Base-by-base conservation (phyloP, 768 basidiomycete genomes). In the Thelephora ganbajun region DNA sequence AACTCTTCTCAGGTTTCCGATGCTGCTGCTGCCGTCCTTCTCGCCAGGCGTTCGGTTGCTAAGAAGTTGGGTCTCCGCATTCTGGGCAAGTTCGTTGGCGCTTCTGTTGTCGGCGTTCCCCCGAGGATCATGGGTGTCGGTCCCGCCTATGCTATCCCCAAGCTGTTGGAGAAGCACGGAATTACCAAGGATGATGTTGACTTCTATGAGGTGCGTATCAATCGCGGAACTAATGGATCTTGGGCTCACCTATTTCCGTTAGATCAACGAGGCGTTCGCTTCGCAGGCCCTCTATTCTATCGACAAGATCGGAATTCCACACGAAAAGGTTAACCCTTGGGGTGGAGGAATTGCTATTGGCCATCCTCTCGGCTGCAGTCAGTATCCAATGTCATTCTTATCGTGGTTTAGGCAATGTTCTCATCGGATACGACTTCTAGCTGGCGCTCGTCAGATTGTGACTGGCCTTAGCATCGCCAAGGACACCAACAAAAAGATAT, bases 1-100 rank as follows among this genome's bases (percentile, higher is more conserved):
- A 94, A 88, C 63, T 83, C 89, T 0, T 86, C 80, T 2, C 92
- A 96, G 61, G 76, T 94, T 43, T 90, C 90, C 5, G 92, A 96
- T 54, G 92, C 91, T 44, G 91, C 91, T 2, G 87, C 90, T 13
- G 91, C 91, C 0, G 88, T 94, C 44, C 68, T 94, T 45, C 79
- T 93, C 48, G 70, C 85, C 22, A 76, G 87, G 43, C 78, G 92
- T 35, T 83, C 80, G 23, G 72, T 79, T 45, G 91, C 92, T 5
- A 78, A 80, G 61, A 78, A 77, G 51, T 80, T 92, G 45, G 81
- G 85, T 22, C 74, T 94, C n/a, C 83, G 86, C 42, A 79, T 94
- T 56, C 46, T 89, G 46, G 92, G 86, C 63, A 93, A 93, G 66
- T 93, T 77, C 60, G 76, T 89, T 57, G 72, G 72, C 34, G 74